Base-by-base conservation (phyloP, 441 rosid genomes). In the Bocquillonia castaneifolia region DNA sequence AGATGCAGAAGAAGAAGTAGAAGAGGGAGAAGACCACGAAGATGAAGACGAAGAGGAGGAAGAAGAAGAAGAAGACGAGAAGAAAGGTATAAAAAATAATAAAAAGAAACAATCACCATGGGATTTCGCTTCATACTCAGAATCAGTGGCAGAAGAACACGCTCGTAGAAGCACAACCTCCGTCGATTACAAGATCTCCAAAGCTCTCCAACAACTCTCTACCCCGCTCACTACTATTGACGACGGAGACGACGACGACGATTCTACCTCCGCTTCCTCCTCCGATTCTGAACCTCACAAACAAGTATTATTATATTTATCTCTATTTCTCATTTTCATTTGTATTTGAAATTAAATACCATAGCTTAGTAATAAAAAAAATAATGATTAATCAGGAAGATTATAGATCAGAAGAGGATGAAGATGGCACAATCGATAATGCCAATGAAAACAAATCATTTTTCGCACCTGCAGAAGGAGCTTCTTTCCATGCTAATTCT, bases 121-220 rank as follows among this genome's bases (percentile, higher is more conserved):
- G 97, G 97, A 92, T 73, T 92, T 92, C 61, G 81, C 88, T 60
- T 74, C 93, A n/a, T 89, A 83, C 70, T 85, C 93, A 12, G 93
- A 87, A 79, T 83, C 97, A 53, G 94, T 88, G 1, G 86, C 90
- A n/a, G 97, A 93, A 55, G 98, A 93, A 76, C 97, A 93, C 79
- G 85, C 92, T 15, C 96, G 96, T 28, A 88, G 93, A 12, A 88
- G 88, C 77, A 94, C 97, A 64, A 91, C 99, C 53, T 93, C 97
- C 66, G 45, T 91, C 26, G 99, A 93, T 68, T 80, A 69, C 36
- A 94, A 94, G 82, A 90, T 94, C 77, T 84, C 92, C 47, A 86
- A 81, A 81, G 84, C 76, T 32, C 87, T 83, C 34, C 77, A 81
- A 55, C 81, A 79, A 51, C 81, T 58, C 45, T 69, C 92, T 13